Base-by-base conservation (phyloP, 768 basidiomycete genomes). In the Suillus plorans region DNA sequence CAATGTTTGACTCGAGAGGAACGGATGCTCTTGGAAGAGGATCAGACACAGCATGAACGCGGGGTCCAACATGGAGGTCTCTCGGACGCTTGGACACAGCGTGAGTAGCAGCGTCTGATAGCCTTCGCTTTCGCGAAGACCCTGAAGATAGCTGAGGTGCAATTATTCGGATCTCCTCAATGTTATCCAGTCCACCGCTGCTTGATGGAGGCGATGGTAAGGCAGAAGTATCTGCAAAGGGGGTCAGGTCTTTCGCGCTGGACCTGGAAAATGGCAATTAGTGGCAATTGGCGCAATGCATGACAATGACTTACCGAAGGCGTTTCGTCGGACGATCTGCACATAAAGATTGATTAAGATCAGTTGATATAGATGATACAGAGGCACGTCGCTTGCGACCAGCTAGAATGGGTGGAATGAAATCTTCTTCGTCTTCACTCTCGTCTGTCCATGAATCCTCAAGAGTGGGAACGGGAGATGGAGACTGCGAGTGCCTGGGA, bases 91-190 rank as follows among this genome's bases (percentile, higher is more conserved):
- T 80, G 1, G 72, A 42, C 42, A 65, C n/a, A 1, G 47, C 41
- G 0, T 66, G 44, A 2, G 45, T 52, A 9, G 74, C 77, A 3
- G 70, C 63, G 13, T 80, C 77, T 2, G 81, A 82, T 14, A 80
- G 57, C 5, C 77, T 73, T 45, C 81, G 79, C 65, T 82, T 82
- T 55, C 64, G 66, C 1, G 69, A 68, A 64, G 60, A 47, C n/a
- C 42, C n/a, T 55, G 31, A 34, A 34, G 22, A 4, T 18, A 16
- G 10, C 0, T 57, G 63, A 44, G 45, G 52, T 25, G 60, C n/a
- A 7, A 64, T 8, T 3, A n/a, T 25, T 10, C 65, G n/a, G 28
- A 63, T 57, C 3, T n/a, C 50, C 13, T 44, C 20, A 4, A 22
- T 62, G n/a, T 34, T 60, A 65, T 68, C 66, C n/a, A 64, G 1